Percentiles rank a stretch among this genome's conserved stretches.
Evolutionary conservation across 139 green algal genomes (phyloP).

Genomic region (Micractinium sp.): DNA sequence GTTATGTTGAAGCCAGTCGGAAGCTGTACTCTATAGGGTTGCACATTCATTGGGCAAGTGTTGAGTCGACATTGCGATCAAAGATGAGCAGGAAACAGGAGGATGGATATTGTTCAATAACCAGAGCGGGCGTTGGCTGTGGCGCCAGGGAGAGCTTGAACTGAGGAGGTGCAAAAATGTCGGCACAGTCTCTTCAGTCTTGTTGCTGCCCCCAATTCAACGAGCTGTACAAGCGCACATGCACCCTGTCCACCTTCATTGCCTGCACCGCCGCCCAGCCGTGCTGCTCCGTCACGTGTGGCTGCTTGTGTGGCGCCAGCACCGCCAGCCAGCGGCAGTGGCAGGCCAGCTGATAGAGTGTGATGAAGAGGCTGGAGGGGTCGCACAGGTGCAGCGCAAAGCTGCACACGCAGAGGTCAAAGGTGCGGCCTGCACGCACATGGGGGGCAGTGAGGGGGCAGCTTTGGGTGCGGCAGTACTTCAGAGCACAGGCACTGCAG

Average conservation of each 20-base stretch:
- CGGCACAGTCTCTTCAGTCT: background rate
- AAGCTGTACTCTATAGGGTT: too few species aligned
- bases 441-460: background rate
- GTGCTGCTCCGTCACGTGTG: background rate
- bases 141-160: too few species aligned
- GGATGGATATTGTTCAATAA: too few species aligned
- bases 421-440: background rate
- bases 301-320: constrained; percentile 18
- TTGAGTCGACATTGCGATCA: too few species aligned
- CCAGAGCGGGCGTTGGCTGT: too few species aligned
- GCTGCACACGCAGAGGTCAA: constrained; percentile 19
- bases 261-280: constrained; percentile 11
- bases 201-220: background rate
- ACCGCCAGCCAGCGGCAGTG: constrained; percentile 23
- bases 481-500: too few species aligned
- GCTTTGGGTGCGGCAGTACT: too few species aligned
- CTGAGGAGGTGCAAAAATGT: too few species aligned
- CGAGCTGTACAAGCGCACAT: background rate
- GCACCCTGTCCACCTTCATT: background rate
- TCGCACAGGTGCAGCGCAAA: constrained; percentile 28
- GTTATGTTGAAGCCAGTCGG: too few species aligned
- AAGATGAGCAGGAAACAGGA: too few species aligned
- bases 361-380: constrained; percentile 4
- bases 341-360: constrained; percentile 18
- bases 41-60: too few species aligned